Evolutionary conservation across 495 filamentous ascomycete species (phyloP).

Genomic region (Tuber brumale): DNA sequence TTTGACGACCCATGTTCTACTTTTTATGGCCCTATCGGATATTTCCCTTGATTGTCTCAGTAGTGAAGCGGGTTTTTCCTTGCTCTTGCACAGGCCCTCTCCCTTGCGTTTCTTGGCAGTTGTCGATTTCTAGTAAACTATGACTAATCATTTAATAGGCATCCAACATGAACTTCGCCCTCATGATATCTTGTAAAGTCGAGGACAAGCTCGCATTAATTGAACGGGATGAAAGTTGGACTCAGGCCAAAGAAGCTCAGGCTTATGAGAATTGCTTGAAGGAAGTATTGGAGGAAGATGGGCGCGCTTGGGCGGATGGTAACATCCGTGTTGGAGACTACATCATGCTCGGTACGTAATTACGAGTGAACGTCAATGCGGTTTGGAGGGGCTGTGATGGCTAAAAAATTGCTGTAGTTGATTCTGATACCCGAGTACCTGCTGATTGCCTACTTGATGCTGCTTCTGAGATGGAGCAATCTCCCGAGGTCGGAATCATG

Average conservation of each 20-base stretch:
- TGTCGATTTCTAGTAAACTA: constrained; percentile 7
- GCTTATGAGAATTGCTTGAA: constrained; percentile 63
- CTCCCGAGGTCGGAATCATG: constrained; percentile 72
- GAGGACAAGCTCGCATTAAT: constrained; percentile 59
- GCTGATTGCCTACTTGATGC: constrained; percentile 69
- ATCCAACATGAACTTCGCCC: constrained; percentile 77
- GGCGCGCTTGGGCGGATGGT: constrained; percentile 70
- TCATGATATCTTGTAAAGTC: constrained; percentile 67
- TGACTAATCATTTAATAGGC: constrained; percentile 48
- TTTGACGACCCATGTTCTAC: not conserved
- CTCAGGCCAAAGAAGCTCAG: constrained; percentile 60
- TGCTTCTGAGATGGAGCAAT: constrained; percentile 71
- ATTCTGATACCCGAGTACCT: constrained; percentile 72
- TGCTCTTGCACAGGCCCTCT: not conserved
- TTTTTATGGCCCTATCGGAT: constrained; percentile 10
- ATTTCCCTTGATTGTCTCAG: constrained; percentile 16
- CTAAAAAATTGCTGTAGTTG: constrained; percentile 47
- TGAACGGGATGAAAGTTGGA: constrained; percentile 57
- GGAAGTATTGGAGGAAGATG: constrained; percentile 63
- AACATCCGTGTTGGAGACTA: constrained; percentile 76
- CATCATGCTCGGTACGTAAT: constrained; percentile 50
- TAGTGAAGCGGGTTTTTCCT: constrained; percentile 2
- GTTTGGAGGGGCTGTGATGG: not conserved
- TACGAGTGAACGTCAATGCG: constrained; percentile 4
- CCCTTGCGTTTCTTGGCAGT: not conserved